A percentile compares a stretch with the other conserved stretches of the same genome.
Conservation (phyloP, 345 rosid genomes). For the Odontarrhena argentea region DNA sequence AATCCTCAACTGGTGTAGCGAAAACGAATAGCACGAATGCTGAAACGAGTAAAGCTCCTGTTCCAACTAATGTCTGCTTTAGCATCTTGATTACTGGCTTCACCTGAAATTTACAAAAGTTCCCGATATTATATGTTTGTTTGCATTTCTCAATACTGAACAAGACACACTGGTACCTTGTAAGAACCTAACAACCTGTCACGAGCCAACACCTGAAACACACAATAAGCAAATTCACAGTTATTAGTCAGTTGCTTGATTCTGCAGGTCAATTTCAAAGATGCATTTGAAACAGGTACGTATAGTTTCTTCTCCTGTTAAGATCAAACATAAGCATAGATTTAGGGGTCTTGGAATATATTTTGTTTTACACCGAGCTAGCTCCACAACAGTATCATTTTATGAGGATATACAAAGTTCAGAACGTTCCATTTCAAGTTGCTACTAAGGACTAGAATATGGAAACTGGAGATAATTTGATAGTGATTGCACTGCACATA, state of each 20-base stretch:
- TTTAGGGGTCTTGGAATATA: no score
- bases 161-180: constrained; percentile 57
- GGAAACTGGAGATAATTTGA: background rate
- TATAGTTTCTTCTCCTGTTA: background rate
- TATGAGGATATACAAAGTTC: background rate
- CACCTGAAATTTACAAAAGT: constrained; percentile 51
- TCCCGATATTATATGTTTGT: background rate
- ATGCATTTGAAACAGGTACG: background rate
- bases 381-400: no score
- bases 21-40: constrained; percentile 64
- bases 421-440: background rate
- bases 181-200: constrained; percentile 89
- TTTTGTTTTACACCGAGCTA: no score
- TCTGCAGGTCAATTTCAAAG: constrained; percentile 1
- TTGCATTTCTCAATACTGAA: background rate
- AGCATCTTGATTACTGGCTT: constrained; percentile 88
- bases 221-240: constrained; percentile 17
- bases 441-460: background rate
- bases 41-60: constrained; percentile 79
- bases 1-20: constrained; percentile 81
- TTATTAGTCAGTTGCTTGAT: background rate
- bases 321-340: no score
- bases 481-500: background rate
- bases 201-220: constrained; percentile 80
- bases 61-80: constrained; percentile 82